These are phyloP conservation scores for Xylaria bambusicola DNA, from an alignment of 495 filamentous ascomycete species.

Conservation along the genomic window DNA sequence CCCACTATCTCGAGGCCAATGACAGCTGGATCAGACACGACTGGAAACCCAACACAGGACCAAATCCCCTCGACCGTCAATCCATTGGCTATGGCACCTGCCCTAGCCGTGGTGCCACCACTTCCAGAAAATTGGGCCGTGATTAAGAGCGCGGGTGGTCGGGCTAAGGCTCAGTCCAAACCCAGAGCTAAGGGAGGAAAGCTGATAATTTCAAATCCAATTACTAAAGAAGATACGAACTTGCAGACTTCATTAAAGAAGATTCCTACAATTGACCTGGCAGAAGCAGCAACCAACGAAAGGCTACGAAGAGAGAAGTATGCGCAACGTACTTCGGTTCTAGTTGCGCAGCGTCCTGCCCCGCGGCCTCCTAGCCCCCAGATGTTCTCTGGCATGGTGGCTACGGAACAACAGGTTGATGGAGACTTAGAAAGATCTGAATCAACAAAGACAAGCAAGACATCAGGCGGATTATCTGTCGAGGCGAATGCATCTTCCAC, in stretches of 20 bases:
- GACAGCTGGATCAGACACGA: background rate
- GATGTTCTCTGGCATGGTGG: slow-evolving; percentile 33
- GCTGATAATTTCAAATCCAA: slow-evolving; percentile 51
- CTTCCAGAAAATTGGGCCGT: slow-evolving; percentile 2
- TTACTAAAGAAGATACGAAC: slow-evolving; percentile 41
- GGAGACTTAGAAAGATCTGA: slow-evolving; percentile 24
- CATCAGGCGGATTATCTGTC: slow-evolving; percentile 27
- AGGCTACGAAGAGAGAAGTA: slow-evolving; percentile 45
- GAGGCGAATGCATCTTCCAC: slow-evolving; percentile 36
- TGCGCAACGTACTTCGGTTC: slow-evolving; percentile 29
- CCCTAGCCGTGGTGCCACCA: background rate
- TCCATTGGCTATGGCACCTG: background rate
- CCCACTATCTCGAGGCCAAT: slow-evolving; percentile 29
- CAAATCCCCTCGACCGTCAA: slow-evolving; percentile 19
- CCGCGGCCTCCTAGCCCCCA: slow-evolving; percentile 34
- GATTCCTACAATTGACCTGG: slow-evolving; percentile 50
- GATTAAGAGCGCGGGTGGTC: slow-evolving; percentile 26
- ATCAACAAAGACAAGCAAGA: slow-evolving; percentile 26
- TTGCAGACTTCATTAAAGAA: slow-evolving; percentile 42
- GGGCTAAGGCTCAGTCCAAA: slow-evolving; percentile 29
- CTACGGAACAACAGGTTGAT: slow-evolving; percentile 44
- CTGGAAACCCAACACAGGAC: slow-evolving; percentile 16
- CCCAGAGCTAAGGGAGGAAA: slow-evolving; percentile 34
- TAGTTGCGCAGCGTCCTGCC: slow-evolving; percentile 41
- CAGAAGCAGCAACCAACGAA: slow-evolving; percentile 49